phyloP scores from a whole-genome alignment of 345 rosid species.

The Microthlaspi erraticum region DNA sequence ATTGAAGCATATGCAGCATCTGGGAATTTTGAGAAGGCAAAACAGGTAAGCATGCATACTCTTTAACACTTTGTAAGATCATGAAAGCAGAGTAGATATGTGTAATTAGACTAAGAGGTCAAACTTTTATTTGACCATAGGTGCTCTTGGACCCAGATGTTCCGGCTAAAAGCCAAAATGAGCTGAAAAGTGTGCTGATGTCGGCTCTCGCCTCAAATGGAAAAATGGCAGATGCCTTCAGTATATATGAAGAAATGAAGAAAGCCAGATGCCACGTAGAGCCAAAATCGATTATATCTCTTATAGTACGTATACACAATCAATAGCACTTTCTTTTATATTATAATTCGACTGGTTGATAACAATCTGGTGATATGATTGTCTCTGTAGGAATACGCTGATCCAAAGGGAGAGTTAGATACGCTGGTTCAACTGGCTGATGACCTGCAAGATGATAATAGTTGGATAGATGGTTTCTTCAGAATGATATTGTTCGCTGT shows the following conservation, averaged over 20 bases:
- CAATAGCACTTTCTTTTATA: not conserved
- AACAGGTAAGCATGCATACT: constrained; percentile 58
- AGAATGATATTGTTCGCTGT: constrained; percentile 61
- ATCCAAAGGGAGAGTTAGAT: constrained; percentile 54
- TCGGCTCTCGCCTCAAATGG: constrained; percentile 74
- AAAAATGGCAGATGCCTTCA: constrained; percentile 67
- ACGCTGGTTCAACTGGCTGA: constrained; percentile 59
- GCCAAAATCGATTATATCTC: constrained; percentile 65
- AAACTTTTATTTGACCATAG: constrained; percentile 43
- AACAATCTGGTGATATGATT: not conserved
- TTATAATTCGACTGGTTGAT: not conserved
- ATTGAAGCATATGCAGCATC: constrained; percentile 75
- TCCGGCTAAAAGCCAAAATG: constrained; percentile 51
- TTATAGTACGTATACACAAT: constrained; percentile 68
- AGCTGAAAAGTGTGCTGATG: constrained; percentile 68
- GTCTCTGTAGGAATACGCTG: constrained; percentile 56
- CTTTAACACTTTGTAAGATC: constrained; percentile 22
- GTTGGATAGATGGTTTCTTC: constrained; percentile 74
- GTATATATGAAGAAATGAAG: constrained; percentile 68
- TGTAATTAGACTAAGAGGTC: not conserved
- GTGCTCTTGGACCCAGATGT: constrained; percentile 57
- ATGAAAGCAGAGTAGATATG: not conserved
- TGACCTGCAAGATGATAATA: constrained; percentile 54
- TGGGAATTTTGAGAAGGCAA: constrained; percentile 83
- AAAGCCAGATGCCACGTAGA: constrained; percentile 52